Evolutionary conservation across 139 green algal genomes (phyloP).

Genomic region (Coelastrella sp.): DNA sequence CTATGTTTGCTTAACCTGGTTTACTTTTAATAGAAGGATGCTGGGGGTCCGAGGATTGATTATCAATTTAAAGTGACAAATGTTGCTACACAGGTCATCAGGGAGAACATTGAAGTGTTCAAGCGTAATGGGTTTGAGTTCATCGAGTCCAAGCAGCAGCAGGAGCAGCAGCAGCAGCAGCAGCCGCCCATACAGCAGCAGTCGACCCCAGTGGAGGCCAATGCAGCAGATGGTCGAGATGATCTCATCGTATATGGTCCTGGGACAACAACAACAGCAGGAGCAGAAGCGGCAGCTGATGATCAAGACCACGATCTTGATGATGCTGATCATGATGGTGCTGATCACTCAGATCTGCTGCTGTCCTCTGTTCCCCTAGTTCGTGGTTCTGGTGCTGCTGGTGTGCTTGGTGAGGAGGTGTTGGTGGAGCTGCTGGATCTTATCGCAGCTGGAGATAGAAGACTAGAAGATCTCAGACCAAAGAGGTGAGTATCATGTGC

Average conservation of each 20-base stretch:
- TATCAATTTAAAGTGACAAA: too few species aligned
- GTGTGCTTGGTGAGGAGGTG: constrained; percentile 74
- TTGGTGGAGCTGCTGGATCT: constrained; percentile 72
- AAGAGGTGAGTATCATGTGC: constrained; percentile 37
- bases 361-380: constrained; percentile 72
- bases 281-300: not conserved
- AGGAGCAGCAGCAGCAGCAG: constrained; percentile 34
- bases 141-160: constrained; percentile 57
- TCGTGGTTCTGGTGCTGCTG: constrained; percentile 61
- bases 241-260: too few species aligned
- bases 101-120: constrained; percentile 82
- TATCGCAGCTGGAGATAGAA: constrained; percentile 49
- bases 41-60: too few species aligned
- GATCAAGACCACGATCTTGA: not conserved
- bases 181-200: constrained; percentile 26
- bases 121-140: constrained; percentile 94
- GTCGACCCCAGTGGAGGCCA: too few species aligned
- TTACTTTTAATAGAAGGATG: too few species aligned
- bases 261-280: not conserved
- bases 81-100: constrained; percentile 51
- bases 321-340: not conserved
- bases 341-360: constrained; percentile 51
- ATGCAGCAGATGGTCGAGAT: not conserved
- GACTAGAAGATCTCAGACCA: constrained; percentile 52
- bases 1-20: too few species aligned